Base-by-base conservation (phyloP, 2,329 filamentous ascomycete genomes). In the Penicillium thymicola region DNA sequence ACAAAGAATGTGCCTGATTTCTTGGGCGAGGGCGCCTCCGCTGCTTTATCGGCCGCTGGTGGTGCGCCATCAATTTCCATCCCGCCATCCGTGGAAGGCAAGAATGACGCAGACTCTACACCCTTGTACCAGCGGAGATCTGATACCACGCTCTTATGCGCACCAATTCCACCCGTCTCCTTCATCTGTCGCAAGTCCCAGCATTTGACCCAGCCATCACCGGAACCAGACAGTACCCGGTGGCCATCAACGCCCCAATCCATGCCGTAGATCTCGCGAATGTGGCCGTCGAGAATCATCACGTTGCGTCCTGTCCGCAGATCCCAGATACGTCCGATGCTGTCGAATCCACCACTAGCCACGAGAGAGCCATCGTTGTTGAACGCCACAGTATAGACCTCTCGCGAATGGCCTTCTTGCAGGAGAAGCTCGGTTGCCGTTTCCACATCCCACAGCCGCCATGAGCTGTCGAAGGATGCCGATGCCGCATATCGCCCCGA, bases 61-160 rank as follows among this genome's bases (percentile, higher is more conserved):
- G 60, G 43, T 23, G 65, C 46, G 7, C 60, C 59, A 59, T 67
- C 74, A 57, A 65, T 75, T 9, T 73, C 71, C 65, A 70, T 74
- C 47, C 70, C 82, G n/a, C 86, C 88, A 64, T 82, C 71, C 2
- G 82, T 81, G 0, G 88, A 83, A 8, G 83, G 78, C 1, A 80
- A 76, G 37, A 85, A 87, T 37, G 84, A 81, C 7, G 87, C 75
- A 49, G 90, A 89, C 70, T 96, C 92, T 2, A 84, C 78, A 2
- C 94, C 93, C 73, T 94, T 95, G 78, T 89, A 97, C 91, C 94
- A 97, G 60, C 92, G 82, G 61, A 99, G 77, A 72, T 99, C 94
- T 1, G 92, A 94, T 8, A 99, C 92, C 34, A 94, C 89, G 62
- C 91, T 93, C 48, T 85, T 88, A 73, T 99, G 94, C 7, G 94